Evolutionary conservation across 192 early-diverging fungal genomes (phyloP).

Genomic region (Coemansia sp.): DNA sequence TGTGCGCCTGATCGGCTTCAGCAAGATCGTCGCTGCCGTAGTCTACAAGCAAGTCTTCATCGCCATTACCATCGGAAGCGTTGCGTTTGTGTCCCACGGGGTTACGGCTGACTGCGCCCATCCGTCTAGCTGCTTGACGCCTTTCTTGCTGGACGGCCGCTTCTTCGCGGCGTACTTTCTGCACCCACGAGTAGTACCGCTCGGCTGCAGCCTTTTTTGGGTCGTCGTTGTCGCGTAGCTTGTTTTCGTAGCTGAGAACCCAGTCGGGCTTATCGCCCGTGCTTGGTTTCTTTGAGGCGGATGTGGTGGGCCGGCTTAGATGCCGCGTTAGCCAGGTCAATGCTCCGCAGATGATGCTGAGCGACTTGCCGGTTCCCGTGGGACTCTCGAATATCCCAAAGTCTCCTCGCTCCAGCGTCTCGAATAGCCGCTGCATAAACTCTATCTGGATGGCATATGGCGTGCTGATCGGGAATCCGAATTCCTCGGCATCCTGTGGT

Average conservation of each 20-base stretch:
- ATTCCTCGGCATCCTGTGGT: conserved; percentile 32
- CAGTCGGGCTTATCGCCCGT: conserved; percentile 36
- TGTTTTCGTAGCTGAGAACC: conserved; percentile 36
- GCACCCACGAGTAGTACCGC: conserved; percentile 31
- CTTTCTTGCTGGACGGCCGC: neutral
- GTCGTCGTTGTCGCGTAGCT: neutral
- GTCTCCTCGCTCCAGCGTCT: conserved; percentile 62
- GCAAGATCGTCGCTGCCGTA: conserved; percentile 43
- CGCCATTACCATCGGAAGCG: neutral
- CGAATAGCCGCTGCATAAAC: conserved; percentile 76
- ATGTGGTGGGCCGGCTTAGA: neutral
- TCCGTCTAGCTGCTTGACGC: conserved; percentile 18
- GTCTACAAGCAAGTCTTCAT: neutral
- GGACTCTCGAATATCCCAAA: conserved; percentile 89
- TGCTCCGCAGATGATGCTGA: conserved; percentile 82
- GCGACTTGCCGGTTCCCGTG: conserved; percentile 92
- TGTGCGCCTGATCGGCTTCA: conserved; percentile 54
- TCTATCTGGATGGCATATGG: conserved; percentile 75
- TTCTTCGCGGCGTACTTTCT: conserved; percentile 8
- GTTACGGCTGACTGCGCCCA: neutral
- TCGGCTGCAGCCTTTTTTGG: neutral
- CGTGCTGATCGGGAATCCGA: conserved; percentile 59
- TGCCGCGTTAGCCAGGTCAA: conserved; percentile 74
- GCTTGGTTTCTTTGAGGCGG: neutral
- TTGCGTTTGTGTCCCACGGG: neutral